A percentile compares a stretch with the other conserved stretches of the same genome.
These are phyloP conservation scores for Elsinoe arachidis DNA, from an alignment of 2,329 filamentous ascomycete species.

Conservation along the genomic window DNA sequence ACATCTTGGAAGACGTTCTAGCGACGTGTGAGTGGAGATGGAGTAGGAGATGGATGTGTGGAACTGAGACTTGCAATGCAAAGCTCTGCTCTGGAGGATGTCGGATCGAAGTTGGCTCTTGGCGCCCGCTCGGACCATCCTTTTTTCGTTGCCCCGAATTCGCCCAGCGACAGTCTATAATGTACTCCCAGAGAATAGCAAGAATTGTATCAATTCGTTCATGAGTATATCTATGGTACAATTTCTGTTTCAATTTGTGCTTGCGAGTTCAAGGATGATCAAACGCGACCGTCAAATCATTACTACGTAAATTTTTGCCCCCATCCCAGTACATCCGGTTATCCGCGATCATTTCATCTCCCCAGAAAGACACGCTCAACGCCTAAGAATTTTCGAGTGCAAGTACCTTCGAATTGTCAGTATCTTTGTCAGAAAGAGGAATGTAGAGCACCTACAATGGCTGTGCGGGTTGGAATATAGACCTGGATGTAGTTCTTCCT, in stretches of 20 bases:
- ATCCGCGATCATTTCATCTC: not conserved
- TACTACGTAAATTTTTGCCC: conserved; percentile 9
- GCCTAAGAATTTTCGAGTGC: conserved; percentile 22
- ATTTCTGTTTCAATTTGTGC: not conserved
- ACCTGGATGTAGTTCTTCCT: conserved; percentile 86
- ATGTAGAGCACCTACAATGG: conserved; percentile 53
- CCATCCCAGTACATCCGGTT: conserved; percentile 1
- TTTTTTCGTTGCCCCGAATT: not conserved
- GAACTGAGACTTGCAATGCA: not conserved
- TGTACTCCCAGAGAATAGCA: no score
- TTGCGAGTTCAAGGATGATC: conserved; percentile 2
- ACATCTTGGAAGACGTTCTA: conserved; percentile 52
- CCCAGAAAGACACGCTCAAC: not conserved
- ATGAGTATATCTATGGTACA: not conserved
- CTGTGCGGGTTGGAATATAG: conserved; percentile 77
- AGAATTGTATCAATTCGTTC: not conserved
- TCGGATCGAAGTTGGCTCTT: not conserved
- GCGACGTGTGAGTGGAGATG: conserved; percentile 11
- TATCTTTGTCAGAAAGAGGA: not conserved
- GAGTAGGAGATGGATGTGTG: conserved; percentile 12
- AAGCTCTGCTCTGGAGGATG: conserved; percentile 12
- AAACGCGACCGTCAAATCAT: conserved; percentile 10
- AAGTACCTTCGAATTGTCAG: conserved; percentile 18
- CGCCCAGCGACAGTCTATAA: not conserved
- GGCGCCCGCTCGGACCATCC: not conserved